A percentile compares a stretch with the other conserved stretches of the same genome.
phyloP scores from a whole-genome alignment of 108 stramenopile species.

The Stephanodiscus triporus region DNA sequence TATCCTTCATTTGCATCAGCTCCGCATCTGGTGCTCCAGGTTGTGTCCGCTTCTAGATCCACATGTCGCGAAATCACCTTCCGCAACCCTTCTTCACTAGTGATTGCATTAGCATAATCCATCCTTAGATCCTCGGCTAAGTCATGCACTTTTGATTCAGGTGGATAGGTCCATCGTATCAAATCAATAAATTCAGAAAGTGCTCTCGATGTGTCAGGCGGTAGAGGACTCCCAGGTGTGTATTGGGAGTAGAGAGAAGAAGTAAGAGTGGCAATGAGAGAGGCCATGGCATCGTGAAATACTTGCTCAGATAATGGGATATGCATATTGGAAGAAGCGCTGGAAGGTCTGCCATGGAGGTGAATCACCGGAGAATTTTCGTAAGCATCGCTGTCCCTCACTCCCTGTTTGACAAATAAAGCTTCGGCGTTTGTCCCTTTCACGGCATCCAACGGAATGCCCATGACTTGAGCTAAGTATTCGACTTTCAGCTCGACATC shows the following conservation, averaged over 20 bases:
- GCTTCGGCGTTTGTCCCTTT: slow-evolving; percentile 5
- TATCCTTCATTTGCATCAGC: slow-evolving; percentile 36
- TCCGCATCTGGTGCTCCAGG: slow-evolving; percentile 31
- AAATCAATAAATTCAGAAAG: slow-evolving; percentile 55
- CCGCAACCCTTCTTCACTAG: slow-evolving; percentile 19
- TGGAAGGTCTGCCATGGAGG: not conserved
- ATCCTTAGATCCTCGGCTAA: slow-evolving; percentile 41
- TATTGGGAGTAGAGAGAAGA: slow-evolving; percentile 36
- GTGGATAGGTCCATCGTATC: slow-evolving; percentile 56
- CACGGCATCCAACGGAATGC: slow-evolving; percentile 17
- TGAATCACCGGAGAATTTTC: not conserved
- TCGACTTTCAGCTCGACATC: slow-evolving; percentile 26
- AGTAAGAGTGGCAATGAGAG: slow-evolving; percentile 32
- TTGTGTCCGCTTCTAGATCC: slow-evolving; percentile 15
- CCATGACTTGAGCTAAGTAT: not conserved
- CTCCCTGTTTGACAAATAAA: slow-evolving; percentile 2
- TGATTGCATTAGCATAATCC: slow-evolving; percentile 20
- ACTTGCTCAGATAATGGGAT: slow-evolving; percentile 27
- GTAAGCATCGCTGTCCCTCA: not conserved
- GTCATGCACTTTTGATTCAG: slow-evolving; percentile 49
- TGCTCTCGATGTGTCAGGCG: slow-evolving; percentile 27
- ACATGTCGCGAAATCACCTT: slow-evolving; percentile 26
- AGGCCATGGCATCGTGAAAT: slow-evolving; percentile 42
- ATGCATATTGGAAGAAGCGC: not conserved
- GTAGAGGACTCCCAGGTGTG: slow-evolving; percentile 25